A percentile compares a stretch with the other conserved stretches of the same genome.
Conservation (phyloP, 1,284 basidiomycete species). For the Fomitopsis palustris region DNA sequence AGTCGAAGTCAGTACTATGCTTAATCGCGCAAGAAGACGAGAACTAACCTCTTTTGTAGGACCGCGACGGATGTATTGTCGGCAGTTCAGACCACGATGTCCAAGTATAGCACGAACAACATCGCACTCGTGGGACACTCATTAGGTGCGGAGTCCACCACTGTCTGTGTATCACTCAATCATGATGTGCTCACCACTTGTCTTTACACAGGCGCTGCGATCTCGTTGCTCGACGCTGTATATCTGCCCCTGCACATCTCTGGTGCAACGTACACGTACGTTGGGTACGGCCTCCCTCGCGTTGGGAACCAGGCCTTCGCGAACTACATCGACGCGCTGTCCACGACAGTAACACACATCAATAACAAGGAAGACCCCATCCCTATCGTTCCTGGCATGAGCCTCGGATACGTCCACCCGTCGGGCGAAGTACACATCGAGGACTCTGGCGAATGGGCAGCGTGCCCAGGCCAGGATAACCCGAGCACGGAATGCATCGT, state of each 20-base stretch:
- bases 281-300: slow-evolving; percentile 54
- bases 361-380: slow-evolving; percentile 30
- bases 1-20: slow-evolving; percentile 39
- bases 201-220: slow-evolving; percentile 37
- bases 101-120: slow-evolving; percentile 22
- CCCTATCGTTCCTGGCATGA: slow-evolving; percentile 30
- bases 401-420: slow-evolving; percentile 52
- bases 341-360: slow-evolving; percentile 24
- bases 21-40: not conserved
- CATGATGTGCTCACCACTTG: not conserved
- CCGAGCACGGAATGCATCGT: slow-evolving; percentile 45
- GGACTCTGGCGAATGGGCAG: slow-evolving; percentile 42
- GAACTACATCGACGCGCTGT: slow-evolving; percentile 48
- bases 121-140: slow-evolving; percentile 39
- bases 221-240: slow-evolving; percentile 43
- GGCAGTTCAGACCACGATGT: slow-evolving; percentile 33
- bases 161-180: not conserved
- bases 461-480: slow-evolving; percentile 57
- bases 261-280: slow-evolving; percentile 34
- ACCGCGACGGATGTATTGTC: slow-evolving; percentile 33
- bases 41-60: slow-evolving; percentile 15
- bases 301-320: slow-evolving; percentile 60
- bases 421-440: slow-evolving; percentile 60
- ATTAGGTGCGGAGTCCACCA: slow-evolving; percentile 32
- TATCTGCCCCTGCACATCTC: slow-evolving; percentile 42